Conservation (phyloP, 768 basidiomycete genomes). For the Suillus discolor region DNA sequence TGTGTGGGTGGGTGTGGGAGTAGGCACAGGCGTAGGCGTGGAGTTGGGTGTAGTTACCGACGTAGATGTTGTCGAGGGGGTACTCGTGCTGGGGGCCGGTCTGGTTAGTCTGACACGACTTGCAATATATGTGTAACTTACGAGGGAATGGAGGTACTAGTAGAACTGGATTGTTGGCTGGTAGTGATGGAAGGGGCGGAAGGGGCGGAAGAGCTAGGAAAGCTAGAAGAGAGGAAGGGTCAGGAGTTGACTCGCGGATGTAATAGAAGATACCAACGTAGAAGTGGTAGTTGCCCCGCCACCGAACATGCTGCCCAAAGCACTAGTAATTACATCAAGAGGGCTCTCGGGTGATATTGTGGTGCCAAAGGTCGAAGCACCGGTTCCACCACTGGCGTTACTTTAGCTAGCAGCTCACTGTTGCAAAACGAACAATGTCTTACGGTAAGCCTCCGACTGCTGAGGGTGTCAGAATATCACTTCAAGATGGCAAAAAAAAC, state of each 20-base stretch:
- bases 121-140: constrained; percentile 16
- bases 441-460: constrained; percentile 25
- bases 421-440: constrained; percentile 9
- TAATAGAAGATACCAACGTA: constrained; percentile 22
- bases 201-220: constrained; percentile 31
- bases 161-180: background rate
- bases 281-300: constrained; percentile 12
- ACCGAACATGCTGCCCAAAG: constrained; percentile 20
- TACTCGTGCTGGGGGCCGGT: constrained; percentile 16
- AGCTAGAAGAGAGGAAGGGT: constrained; percentile 27
- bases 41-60: constrained; percentile 13
- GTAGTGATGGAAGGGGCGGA: constrained; percentile 25
- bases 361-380: constrained; percentile 6
- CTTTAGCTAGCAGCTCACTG: constrained; percentile 4
- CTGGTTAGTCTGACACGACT: background rate
- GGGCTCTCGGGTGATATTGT: background rate
- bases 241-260: constrained; percentile 19
- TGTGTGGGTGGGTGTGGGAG: constrained; percentile 16
- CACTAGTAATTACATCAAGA: constrained; percentile 16
- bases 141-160: constrained; percentile 20
- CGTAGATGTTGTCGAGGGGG: constrained; percentile 16
- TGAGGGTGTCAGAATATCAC: constrained; percentile 3
- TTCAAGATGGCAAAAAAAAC: background rate
- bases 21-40: constrained; percentile 11
- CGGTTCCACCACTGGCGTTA: constrained; percentile 14